These are phyloP conservation scores for Penicillium glabrum DNA, from an alignment of 2,329 filamentous ascomycete species.

Conservation along the genomic window DNA sequence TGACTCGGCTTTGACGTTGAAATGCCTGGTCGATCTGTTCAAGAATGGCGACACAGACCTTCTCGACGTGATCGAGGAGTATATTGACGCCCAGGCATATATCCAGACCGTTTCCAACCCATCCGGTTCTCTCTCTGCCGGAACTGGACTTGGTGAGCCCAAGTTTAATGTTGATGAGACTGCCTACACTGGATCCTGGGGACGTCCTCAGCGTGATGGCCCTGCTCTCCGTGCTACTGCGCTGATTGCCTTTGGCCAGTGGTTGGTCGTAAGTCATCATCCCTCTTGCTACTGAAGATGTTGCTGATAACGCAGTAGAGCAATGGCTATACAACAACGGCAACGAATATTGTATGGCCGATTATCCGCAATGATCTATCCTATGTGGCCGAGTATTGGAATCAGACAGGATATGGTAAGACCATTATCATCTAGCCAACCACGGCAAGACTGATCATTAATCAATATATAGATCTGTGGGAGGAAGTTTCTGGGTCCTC, in stretches of 20 bases:
- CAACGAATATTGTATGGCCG: slow-evolving; percentile 64
- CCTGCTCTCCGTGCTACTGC: slow-evolving; percentile 74
- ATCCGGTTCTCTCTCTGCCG: slow-evolving; percentile 55
- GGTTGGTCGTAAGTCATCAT: slow-evolving; percentile 53
- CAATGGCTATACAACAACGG: slow-evolving; percentile 58
- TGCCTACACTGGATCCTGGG: slow-evolving; percentile 66
- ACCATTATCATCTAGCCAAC: no score
- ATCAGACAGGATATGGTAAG: slow-evolving; percentile 58
- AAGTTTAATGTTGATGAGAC: slow-evolving; percentile 68
- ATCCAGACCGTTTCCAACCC: slow-evolving; percentile 69
- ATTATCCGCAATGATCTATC: slow-evolving; percentile 72
- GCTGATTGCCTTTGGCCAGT: slow-evolving; percentile 70
- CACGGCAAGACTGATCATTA: neutral
- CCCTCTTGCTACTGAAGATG: neutral
- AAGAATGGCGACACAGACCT: slow-evolving; percentile 59
- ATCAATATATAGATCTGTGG: slow-evolving; percentile 62
- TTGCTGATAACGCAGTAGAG: slow-evolving; percentile 23
- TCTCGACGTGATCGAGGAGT: slow-evolving; percentile 65
- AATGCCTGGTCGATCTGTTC: slow-evolving; percentile 67
- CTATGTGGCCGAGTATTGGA: slow-evolving; percentile 60
- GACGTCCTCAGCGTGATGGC: slow-evolving; percentile 76
- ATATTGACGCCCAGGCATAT: slow-evolving; percentile 65
- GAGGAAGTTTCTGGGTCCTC: slow-evolving; percentile 75
- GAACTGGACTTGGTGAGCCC: slow-evolving; percentile 63
- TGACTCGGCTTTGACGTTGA: slow-evolving; percentile 70